phyloP scores from a whole-genome alignment of 179 eudicot species.

The Nepenthes alata region DNA sequence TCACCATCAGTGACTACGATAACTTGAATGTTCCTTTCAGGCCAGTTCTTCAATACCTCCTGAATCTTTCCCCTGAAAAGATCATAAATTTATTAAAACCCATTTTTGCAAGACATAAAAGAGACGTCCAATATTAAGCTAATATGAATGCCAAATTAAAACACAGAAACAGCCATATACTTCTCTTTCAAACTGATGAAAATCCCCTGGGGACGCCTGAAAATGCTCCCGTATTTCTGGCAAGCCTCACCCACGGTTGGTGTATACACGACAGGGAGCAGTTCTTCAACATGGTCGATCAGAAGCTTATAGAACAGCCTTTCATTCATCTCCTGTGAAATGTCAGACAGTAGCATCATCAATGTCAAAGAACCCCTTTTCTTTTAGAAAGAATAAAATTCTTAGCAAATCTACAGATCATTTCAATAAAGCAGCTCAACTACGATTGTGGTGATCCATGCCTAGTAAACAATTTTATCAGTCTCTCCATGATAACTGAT shows the following conservation, averaged over 20 bases:
- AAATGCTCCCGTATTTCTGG: slow-evolving; percentile 80
- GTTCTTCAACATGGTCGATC: slow-evolving; percentile 42
- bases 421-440: neutral
- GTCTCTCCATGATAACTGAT: neutral
- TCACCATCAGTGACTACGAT: slow-evolving; percentile 95
- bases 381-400: neutral
- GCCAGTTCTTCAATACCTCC: slow-evolving; percentile 83
- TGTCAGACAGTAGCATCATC: slow-evolving; percentile 1
- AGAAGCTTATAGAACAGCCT: slow-evolving; percentile 53
- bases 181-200: slow-evolving; percentile 60
- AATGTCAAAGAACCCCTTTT: neutral
- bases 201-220: slow-evolving; percentile 61
- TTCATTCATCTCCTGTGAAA: slow-evolving; percentile 39
- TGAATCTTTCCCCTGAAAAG: slow-evolving; percentile 64
- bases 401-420: neutral
- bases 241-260: slow-evolving; percentile 79
- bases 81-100: neutral
- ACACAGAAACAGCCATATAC: slow-evolving; percentile 18
- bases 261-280: slow-evolving; percentile 39
- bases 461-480: neutral
- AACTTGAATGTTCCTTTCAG: slow-evolving; percentile 75
- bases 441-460: neutral
- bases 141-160: neutral
- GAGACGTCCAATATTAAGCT: neutral
- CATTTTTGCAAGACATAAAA: neutral